phyloP scores from a whole-genome alignment of 371 early-diverging fungal genomes.

The Globomyces sp. region DNA sequence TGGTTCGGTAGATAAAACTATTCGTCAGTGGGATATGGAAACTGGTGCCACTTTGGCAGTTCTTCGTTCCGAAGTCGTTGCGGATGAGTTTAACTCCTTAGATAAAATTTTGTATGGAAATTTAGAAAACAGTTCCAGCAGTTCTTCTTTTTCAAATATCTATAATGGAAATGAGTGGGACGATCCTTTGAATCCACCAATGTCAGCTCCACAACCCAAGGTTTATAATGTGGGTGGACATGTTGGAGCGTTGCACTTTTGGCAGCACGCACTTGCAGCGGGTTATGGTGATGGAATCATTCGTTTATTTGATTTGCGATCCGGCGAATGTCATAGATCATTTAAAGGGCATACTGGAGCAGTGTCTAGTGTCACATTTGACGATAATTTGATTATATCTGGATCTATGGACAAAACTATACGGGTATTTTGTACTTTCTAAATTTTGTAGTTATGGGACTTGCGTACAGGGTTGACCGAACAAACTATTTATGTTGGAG shows the following conservation, averaged over 20 bases:
- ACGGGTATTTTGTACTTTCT: conserved; percentile 39
- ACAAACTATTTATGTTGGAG: conserved; percentile 25
- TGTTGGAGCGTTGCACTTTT: conserved; percentile 73
- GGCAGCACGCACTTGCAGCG: conserved; percentile 76
- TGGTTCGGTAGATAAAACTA: conserved; percentile 86
- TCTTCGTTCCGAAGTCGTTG: conserved; percentile 44
- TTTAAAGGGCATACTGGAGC: conserved; percentile 63
- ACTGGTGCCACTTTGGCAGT: conserved; percentile 52
- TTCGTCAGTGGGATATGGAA: conserved; percentile 85
- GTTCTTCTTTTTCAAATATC: conserved; percentile 11
- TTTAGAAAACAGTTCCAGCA: conserved; percentile 17
- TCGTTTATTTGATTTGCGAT: conserved; percentile 84
- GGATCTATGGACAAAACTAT: conserved; percentile 78
- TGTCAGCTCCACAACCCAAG: neutral
- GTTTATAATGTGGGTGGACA: conserved; percentile 44
- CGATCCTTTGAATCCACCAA: conserved; percentile 1
- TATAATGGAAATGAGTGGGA: conserved; percentile 4
- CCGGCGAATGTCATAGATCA: conserved; percentile 75
- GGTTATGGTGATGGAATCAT: conserved; percentile 86
- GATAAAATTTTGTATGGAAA: conserved; percentile 1
- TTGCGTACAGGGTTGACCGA: conserved; percentile 53
- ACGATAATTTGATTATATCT: conserved; percentile 72
- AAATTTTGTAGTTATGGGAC: conserved; percentile 70
- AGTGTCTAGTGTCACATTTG: conserved; percentile 74
- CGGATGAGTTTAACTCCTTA: neutral